phyloP scores from a whole-genome alignment of 768 basidiomycete species.

The Mycena olivaceomarginata region DNA sequence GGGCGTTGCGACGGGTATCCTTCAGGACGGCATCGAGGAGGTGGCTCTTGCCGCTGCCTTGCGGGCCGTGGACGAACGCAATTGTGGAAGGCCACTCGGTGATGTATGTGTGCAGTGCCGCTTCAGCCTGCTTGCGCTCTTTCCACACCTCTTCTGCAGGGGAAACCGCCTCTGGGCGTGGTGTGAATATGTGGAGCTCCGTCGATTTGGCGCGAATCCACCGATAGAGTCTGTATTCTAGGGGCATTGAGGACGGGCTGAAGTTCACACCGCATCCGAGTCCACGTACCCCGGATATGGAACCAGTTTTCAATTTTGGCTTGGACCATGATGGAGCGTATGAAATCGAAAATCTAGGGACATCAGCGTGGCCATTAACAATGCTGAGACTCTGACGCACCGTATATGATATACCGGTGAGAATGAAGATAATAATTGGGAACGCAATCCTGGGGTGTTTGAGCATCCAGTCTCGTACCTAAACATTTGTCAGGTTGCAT shows the following conservation, averaged over 20 bases:
- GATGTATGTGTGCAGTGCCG: slow-evolving; percentile 81
- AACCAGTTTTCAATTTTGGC: slow-evolving; percentile 91
- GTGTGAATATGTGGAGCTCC: slow-evolving; percentile 62
- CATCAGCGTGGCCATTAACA: slow-evolving; percentile 5
- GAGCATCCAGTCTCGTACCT: slow-evolving; percentile 86
- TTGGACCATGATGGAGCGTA: slow-evolving; percentile 90
- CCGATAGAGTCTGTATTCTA: slow-evolving; percentile 85
- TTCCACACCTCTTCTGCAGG: slow-evolving; percentile 80
- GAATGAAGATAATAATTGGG: slow-evolving; percentile 87
- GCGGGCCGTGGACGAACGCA: slow-evolving; percentile 88
- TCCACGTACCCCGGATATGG: slow-evolving; percentile 77
- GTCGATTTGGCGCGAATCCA: slow-evolving; percentile 83
- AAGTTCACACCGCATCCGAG: neutral
- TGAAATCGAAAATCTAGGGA: slow-evolving; percentile 91
- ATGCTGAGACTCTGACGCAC: slow-evolving; percentile 62
- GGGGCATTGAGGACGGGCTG: neutral
- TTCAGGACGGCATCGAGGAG: slow-evolving; percentile 74
- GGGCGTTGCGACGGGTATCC: slow-evolving; percentile 72
- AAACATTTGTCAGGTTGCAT: neutral
- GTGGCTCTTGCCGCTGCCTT: slow-evolving; percentile 86
- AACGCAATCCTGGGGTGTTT: slow-evolving; percentile 91
- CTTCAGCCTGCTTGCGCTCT: slow-evolving; percentile 88
- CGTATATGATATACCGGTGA: slow-evolving; percentile 94
- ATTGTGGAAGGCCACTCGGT: slow-evolving; percentile 86
- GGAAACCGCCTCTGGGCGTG: slow-evolving; percentile 46